phyloP scores from a whole-genome alignment of 108 stramenopile genomes.

The Cyclotella cryptica region DNA sequence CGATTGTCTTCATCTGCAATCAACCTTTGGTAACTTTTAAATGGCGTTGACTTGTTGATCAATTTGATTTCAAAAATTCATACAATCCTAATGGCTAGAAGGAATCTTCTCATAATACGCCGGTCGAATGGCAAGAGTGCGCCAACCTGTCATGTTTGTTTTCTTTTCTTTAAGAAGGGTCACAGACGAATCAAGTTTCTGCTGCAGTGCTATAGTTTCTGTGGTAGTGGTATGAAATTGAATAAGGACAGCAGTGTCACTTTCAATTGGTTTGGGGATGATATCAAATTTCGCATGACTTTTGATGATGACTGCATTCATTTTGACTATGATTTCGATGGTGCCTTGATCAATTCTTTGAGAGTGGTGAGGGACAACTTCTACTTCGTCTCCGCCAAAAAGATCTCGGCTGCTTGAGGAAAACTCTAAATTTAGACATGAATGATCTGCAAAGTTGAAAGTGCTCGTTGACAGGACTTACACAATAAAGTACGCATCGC shows the following conservation, averaged over 20 bases:
- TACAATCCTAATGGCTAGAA: background rate
- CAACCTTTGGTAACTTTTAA: too few relatives aligned
- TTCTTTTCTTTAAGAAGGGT: slow-evolving; percentile 73
- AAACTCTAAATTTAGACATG: background rate
- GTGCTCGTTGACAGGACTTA: slow-evolving; percentile 14
- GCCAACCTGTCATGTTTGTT: slow-evolving; percentile 79
- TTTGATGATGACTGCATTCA: slow-evolving; percentile 76
- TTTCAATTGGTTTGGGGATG: slow-evolving; percentile 74
- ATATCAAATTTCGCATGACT: slow-evolving; percentile 90
- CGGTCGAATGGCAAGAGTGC: slow-evolving; percentile 81
- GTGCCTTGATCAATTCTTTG: slow-evolving; percentile 58
- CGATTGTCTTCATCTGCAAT: too few relatives aligned
- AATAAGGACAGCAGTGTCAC: slow-evolving; percentile 78
- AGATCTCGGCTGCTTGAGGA: slow-evolving; percentile 57
- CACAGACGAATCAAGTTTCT: slow-evolving; percentile 57
- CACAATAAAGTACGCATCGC: slow-evolving; percentile 89
- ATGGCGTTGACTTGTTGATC: too few relatives aligned
- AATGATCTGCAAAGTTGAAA: slow-evolving; percentile 10
- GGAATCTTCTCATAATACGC: slow-evolving; percentile 79
- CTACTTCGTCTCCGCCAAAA: slow-evolving; percentile 89
- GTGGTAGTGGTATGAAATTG: slow-evolving; percentile 89
- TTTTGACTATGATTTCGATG: slow-evolving; percentile 81
- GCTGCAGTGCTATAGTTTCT: slow-evolving; percentile 81
- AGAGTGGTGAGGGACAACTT: slow-evolving; percentile 77
- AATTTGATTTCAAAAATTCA: too few relatives aligned